phyloP scores from a whole-genome alignment of 371 early-diverging fungal species.

The Mortierella sp. region DNA sequence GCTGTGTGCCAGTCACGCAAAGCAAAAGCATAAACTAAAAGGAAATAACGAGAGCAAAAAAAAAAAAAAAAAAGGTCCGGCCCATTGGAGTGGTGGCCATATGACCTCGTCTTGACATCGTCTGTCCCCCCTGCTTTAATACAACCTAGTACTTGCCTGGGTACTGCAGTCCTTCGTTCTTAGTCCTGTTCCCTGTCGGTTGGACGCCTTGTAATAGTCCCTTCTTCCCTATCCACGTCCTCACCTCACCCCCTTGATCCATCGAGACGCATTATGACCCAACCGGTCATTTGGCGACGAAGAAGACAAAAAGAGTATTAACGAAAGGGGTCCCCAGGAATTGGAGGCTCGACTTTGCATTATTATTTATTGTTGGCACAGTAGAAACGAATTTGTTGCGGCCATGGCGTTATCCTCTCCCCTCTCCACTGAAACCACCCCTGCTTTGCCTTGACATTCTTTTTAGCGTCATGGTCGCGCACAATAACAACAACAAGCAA shows the following conservation, averaged over 20 bases:
- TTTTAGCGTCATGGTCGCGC: neutral
- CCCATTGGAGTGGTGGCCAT: neutral
- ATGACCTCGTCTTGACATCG: neutral
- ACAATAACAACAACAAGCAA: neutral
- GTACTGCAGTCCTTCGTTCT: neutral
- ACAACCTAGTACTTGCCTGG: neutral
- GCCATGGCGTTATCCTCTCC: slow-evolving; percentile 1
- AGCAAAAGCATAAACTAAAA: neutral
- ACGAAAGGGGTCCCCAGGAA: neutral
- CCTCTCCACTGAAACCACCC: neutral
- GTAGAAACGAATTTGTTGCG: slow-evolving; percentile 5
- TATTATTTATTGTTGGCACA: neutral
- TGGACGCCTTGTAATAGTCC: neutral
- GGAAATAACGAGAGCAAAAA: neutral
- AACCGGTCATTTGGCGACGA: neutral
- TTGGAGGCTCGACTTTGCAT: neutral
- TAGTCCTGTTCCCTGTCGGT: slow-evolving; percentile 6
- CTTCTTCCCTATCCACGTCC: neutral
- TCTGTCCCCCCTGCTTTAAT: neutral
- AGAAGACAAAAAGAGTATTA: neutral
- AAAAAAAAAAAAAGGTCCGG: neutral
- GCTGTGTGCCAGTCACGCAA: neutral
- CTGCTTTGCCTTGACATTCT: slow-evolving; percentile 4
- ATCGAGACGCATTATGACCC: neutral
- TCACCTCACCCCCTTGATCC: neutral